These are phyloP conservation scores for Nothophytophthora sp. DNA, from an alignment of 352 stramenopile species.

Conservation along the genomic window DNA sequence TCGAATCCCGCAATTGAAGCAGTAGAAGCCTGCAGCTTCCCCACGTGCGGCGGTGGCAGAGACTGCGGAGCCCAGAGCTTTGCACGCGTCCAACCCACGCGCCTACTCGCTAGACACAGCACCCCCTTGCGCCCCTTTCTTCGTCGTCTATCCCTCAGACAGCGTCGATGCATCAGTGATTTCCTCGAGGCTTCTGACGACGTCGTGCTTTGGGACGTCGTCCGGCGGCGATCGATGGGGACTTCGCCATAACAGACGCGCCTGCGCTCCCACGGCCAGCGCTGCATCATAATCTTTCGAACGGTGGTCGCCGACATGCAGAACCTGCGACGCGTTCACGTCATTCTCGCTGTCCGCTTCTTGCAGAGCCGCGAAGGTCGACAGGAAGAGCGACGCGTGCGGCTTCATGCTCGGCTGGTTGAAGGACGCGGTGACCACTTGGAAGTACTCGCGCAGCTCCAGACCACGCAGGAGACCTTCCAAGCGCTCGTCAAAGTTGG, in stretches of 20 bases:
- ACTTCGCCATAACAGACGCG: slow-evolving; percentile 39
- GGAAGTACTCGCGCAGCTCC: slow-evolving; percentile 45
- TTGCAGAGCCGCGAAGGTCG: slow-evolving; percentile 41
- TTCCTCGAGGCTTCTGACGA: slow-evolving; percentile 35
- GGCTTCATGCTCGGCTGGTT: slow-evolving; percentile 48
- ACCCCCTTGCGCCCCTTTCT: neutral
- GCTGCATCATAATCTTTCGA: slow-evolving; percentile 59
- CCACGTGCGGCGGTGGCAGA: too few species aligned
- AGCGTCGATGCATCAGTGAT: too few species aligned
- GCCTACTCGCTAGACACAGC: too few species aligned
- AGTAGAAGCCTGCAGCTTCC: too few species aligned
- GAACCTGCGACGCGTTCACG: slow-evolving; percentile 15
- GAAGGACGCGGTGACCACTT: slow-evolving; percentile 68
- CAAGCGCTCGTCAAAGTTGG: slow-evolving; percentile 82
- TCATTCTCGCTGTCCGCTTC: neutral
- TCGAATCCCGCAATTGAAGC: too few species aligned
- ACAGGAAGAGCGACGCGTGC: slow-evolving; percentile 51
- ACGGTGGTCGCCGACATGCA: slow-evolving; percentile 71
- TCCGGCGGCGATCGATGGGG: neutral
- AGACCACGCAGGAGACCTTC: slow-evolving; percentile 42
- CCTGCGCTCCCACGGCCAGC: slow-evolving; percentile 34
- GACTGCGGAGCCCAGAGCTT: too few species aligned
- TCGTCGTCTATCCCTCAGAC: slow-evolving; percentile 2
- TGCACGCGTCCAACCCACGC: too few species aligned
- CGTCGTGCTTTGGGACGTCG: slow-evolving; percentile 12